Percentiles rank a stretch among this genome's conserved stretches.
phyloP scores from a whole-genome alignment of 805 yeast species.

The Cyberlindnera saturnus region DNA sequence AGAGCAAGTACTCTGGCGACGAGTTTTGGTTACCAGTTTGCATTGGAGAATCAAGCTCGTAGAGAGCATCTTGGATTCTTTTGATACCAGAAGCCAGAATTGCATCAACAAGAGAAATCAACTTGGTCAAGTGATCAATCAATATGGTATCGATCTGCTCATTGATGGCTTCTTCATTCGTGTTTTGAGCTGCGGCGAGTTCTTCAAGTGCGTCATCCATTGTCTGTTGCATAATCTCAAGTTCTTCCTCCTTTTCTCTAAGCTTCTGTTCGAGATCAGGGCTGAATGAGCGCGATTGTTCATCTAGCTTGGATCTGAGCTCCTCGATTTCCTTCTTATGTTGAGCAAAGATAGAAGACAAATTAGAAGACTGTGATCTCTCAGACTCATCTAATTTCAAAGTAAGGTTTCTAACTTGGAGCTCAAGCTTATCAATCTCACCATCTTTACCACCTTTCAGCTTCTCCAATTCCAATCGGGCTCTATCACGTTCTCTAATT shows the following conservation, averaged over 20 bases:
- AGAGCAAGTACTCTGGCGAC: conserved; percentile 60
- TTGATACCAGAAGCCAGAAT: conserved; percentile 63
- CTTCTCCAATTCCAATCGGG: conserved; percentile 75
- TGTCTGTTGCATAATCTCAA: conserved; percentile 73
- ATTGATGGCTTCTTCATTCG: conserved; percentile 46
- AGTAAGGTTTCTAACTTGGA: conserved; percentile 57
- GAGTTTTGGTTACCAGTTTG: conserved; percentile 78
- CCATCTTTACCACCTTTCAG: conserved; percentile 56
- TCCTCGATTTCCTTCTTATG: conserved; percentile 59
- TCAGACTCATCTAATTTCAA: conserved; percentile 54
- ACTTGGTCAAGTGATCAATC: conserved; percentile 40
- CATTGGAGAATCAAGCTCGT: conserved; percentile 70
- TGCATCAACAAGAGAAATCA: conserved; percentile 60
- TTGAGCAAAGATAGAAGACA: conserved; percentile 51
- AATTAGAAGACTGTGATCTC: conserved; percentile 55
- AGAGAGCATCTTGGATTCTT: conserved; percentile 64
- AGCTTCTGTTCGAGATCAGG: conserved; percentile 39
- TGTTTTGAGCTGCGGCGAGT: conserved; percentile 43
- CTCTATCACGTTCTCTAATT: conserved; percentile 84
- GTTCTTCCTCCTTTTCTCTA: conserved; percentile 67
- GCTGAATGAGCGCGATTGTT: conserved; percentile 15
- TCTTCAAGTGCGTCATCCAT: conserved; percentile 66
- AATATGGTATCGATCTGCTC: conserved; percentile 54
- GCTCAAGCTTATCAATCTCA: conserved; percentile 58
- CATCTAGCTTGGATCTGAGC: conserved; percentile 33